Evolutionary conservation across 2,329 filamentous ascomycete species (phyloP).

Genomic region (Claviceps monticola): DNA sequence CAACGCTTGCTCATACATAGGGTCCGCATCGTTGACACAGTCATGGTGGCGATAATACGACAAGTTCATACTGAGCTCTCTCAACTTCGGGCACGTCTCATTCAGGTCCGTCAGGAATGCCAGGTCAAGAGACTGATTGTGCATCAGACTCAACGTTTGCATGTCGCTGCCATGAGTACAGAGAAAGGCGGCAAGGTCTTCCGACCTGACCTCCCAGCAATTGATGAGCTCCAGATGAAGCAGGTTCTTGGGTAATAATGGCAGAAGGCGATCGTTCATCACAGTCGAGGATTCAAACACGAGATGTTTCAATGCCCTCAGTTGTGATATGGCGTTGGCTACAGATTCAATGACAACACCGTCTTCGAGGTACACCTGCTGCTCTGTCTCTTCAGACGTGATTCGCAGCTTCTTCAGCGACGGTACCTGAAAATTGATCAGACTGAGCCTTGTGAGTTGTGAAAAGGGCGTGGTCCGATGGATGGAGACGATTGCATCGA

Average conservation of each 20-base stretch:
- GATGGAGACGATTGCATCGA: slow-evolving; percentile 34
- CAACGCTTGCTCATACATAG: slow-evolving; percentile 60
- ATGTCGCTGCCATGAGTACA: slow-evolving; percentile 53
- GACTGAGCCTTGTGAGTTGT: slow-evolving; percentile 39
- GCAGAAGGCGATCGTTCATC: slow-evolving; percentile 54
- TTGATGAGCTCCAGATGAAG: slow-evolving; percentile 60
- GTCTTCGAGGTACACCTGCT: slow-evolving; percentile 24
- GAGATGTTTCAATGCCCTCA: slow-evolving; percentile 53
- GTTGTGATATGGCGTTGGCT: slow-evolving; percentile 21
- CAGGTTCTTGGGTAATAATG: slow-evolving; percentile 51
- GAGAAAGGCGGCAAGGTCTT: slow-evolving; percentile 52
- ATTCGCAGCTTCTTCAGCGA: slow-evolving; percentile 27
- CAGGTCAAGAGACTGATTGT: slow-evolving; percentile 68
- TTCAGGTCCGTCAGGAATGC: slow-evolving; percentile 58
- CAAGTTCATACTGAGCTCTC: slow-evolving; percentile 62
- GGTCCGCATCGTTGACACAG: slow-evolving; percentile 57
- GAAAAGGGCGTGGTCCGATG: slow-evolving; percentile 45
- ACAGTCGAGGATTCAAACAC: slow-evolving; percentile 63
- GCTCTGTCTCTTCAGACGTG: slow-evolving; percentile 18
- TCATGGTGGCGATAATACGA: slow-evolving; percentile 61
- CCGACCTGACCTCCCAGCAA: slow-evolving; percentile 60
- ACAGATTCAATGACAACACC: slow-evolving; percentile 26
- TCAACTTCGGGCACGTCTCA: slow-evolving; percentile 53
- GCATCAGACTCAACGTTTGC: slow-evolving; percentile 52
- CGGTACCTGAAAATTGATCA: slow-evolving; percentile 50